Evolutionary conservation across 345 rosid species (phyloP).

Genomic region (Boechera divaricarpa): DNA sequence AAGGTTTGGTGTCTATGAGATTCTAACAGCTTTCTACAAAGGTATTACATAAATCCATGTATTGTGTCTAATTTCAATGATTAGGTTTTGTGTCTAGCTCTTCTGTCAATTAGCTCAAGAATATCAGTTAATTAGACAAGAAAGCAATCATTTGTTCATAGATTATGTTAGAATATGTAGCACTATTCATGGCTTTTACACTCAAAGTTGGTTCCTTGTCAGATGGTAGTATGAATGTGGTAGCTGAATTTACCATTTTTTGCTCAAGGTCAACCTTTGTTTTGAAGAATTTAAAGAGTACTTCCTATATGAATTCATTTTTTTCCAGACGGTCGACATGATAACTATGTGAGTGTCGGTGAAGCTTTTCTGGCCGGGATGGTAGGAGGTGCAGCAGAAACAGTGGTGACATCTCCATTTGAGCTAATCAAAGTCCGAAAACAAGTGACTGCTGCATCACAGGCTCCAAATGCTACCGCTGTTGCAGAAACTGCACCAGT

Average conservation of each 20-base stretch:
- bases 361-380: constrained; percentile 87
- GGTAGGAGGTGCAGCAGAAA: constrained; percentile 81
- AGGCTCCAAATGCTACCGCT: constrained; percentile 48
- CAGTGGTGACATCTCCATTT: constrained; percentile 72
- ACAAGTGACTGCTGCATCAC: constrained; percentile 80
- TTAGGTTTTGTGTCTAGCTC: constrained; percentile 23
- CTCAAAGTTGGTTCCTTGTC: constrained; percentile 9
- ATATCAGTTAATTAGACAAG: neutral
- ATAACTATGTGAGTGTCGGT: constrained; percentile 61
- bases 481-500: constrained; percentile 43
- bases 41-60: constrained; percentile 48
- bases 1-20: constrained; percentile 86
- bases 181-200: neutral
- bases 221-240: neutral
- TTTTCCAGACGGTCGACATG: constrained; percentile 82
- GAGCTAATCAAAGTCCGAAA: constrained; percentile 80
- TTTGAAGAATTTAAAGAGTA: constrained; percentile 5
- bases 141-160: neutral
- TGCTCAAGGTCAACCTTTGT: neutral
- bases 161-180: neutral
- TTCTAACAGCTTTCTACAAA: constrained; percentile 77
- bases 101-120: neutral
- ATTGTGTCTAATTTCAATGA: neutral
- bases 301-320: constrained; percentile 4
- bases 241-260: neutral